phyloP scores from a whole-genome alignment of 306 rosid species.

The Prosopis cineraria region DNA sequence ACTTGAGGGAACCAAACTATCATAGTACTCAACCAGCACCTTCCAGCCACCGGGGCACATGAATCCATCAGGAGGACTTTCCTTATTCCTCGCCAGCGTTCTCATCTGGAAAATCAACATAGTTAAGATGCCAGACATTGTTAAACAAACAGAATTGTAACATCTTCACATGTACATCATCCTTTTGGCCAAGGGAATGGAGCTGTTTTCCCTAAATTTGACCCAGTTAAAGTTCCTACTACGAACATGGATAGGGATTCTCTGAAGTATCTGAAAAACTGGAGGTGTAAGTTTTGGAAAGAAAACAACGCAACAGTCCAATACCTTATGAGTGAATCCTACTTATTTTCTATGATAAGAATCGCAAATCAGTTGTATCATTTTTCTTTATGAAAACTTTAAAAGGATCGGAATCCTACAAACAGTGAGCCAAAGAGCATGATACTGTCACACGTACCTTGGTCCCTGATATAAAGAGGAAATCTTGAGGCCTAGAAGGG shows the following conservation, averaged over 20 bases:
- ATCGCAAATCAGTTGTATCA: background rate
- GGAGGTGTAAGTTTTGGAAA: background rate
- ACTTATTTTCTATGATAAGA: background rate
- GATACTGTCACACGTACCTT: conserved; percentile 55
- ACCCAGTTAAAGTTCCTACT: no score
- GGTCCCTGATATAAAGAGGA: conserved; percentile 95
- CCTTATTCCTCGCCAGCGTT: conserved; percentile 85
- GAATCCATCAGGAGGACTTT: conserved; percentile 95
- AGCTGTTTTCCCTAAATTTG: background rate
- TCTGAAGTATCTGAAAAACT: no score
- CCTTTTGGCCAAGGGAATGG: background rate
- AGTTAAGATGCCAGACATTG: background rate
- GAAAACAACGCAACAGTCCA: background rate
- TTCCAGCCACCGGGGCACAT: conserved; percentile 99
- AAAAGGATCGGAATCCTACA: background rate
- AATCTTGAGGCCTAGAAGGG: conserved; percentile 89
- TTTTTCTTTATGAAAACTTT: background rate
- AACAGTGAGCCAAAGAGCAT: background rate
- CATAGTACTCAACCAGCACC: conserved; percentile 92
- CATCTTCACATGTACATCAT: background rate
- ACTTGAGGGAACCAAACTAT: conserved; percentile 64
- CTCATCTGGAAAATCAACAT: conserved; percentile 87
- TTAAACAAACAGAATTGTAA: conserved; percentile 43
- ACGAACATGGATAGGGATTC: no score
- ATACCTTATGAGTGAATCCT: background rate